Base-by-base conservation (phyloP, 768 basidiomycete genomes). In the Boletus reticuloceps region DNA sequence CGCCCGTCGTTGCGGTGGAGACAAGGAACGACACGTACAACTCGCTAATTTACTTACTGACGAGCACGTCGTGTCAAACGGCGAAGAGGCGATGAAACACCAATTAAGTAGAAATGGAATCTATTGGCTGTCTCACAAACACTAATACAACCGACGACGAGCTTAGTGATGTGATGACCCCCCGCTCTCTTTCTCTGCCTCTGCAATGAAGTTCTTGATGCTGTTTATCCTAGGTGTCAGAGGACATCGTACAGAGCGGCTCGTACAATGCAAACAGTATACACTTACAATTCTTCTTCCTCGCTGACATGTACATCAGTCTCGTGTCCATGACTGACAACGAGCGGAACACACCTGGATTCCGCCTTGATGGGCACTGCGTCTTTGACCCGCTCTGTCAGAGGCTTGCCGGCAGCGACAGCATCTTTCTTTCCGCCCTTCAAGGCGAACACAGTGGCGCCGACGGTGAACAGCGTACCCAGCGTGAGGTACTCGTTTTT, bases 401-500 rank as follows among this genome's bases (percentile, higher is more conserved):
- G 72, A n/a, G 80, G 73, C 19, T 72, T 74, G 12, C 72, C 70
- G 1, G 73, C 69, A 29, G 78, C 64, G 50, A 73, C 62, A 32
- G 67, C 27, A 60, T 77, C 72, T 66, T 78, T 82, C 70, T 79
- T 84, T 45, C 81, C 81, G 34, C 86, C 83, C 47, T 81, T 76
- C 53, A 78, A 76, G 39, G 82, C 76, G 50, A 79, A 78, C 61
- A 77, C 77, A 37, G 80, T 78, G 53, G 79, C 71, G 52, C 82
- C 81, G 55, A 82, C 83, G 47, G 82, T 75, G 45, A 78, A 73
- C 53, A 93, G 80, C 38, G 85, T 83, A 51, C 81, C 84, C 52
- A 92, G 78, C 20, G 85, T 81, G 60, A 93, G 80, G 77, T 89
- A 84, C 76, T 92, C 88, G 68, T 84, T 87, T 77, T 88, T 89